Conservation (phyloP, 805 yeast genomes). For the Debaryomyces maramus region DNA sequence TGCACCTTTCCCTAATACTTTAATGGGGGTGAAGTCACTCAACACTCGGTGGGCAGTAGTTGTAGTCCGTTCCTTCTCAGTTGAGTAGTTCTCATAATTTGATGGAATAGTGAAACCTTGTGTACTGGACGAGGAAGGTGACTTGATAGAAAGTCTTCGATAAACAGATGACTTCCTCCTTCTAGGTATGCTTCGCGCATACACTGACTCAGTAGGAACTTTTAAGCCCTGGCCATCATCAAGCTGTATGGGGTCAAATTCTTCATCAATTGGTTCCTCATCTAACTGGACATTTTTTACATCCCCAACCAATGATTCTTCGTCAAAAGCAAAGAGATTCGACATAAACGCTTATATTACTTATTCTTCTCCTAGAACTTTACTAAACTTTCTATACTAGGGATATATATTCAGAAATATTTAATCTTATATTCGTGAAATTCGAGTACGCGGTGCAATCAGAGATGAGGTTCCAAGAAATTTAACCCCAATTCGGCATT, state of each 20-base stretch:
- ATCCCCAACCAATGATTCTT: conserved; percentile 11
- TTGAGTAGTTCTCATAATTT: conserved; percentile 8
- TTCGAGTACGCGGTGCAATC: too few species aligned
- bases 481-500: neutral
- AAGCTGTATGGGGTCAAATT: conserved; percentile 2
- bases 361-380: neutral
- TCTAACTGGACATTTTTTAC: too few species aligned
- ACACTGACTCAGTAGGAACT: neutral
- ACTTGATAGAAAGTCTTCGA: conserved; percentile 14
- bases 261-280: neutral
- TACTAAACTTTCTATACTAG: too few species aligned
- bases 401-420: too few species aligned
- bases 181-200: neutral
- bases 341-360: conserved; percentile 1
- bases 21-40: conserved; percentile 70
- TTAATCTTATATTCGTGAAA: too few species aligned
- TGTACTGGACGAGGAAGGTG: conserved; percentile 4
- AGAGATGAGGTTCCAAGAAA: neutral
- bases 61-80: neutral
- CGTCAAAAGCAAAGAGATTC: conserved; percentile 15
- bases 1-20: conserved; percentile 83
- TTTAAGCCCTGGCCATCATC: neutral
- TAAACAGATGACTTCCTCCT: conserved; percentile 17
- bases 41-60: neutral
- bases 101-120: conserved; percentile 12